These are phyloP conservation scores for Emergomyces africanus DNA, from an alignment of 2,329 filamentous ascomycete genomes.

Conservation along the genomic window DNA sequence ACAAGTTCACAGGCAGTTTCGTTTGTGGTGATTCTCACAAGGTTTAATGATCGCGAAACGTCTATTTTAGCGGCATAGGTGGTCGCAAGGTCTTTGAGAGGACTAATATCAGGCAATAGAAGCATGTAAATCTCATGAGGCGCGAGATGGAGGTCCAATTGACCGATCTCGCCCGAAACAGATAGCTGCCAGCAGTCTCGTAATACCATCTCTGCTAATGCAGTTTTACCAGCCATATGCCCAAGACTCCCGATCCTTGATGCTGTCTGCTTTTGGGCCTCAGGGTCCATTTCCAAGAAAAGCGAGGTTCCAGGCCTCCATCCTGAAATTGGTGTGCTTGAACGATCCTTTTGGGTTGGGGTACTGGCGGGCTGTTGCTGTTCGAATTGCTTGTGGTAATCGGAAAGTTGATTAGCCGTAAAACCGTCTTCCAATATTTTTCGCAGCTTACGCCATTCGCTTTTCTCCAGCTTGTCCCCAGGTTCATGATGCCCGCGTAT, in stretches of 20 bases:
- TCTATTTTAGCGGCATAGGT: slow-evolving; percentile 25
- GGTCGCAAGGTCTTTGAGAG: slow-evolving; percentile 25
- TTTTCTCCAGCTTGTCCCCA: slow-evolving; percentile 15
- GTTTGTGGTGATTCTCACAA: slow-evolving; percentile 25
- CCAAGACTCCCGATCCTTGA: slow-evolving; percentile 13
- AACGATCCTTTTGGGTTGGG: not conserved
- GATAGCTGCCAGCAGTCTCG: slow-evolving; percentile 28
- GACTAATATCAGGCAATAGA: slow-evolving; percentile 21
- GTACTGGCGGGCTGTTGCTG: not conserved
- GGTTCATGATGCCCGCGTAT: slow-evolving; percentile 15
- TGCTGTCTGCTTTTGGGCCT: slow-evolving; percentile 9
- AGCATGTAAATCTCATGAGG: slow-evolving; percentile 19
- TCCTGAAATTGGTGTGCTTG: not conserved
- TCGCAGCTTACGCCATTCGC: slow-evolving; percentile 21
- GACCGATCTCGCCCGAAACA: slow-evolving; percentile 22
- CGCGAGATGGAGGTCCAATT: slow-evolving; percentile 23
- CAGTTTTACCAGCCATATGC: slow-evolving; percentile 19
- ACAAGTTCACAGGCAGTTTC: slow-evolving; percentile 22
- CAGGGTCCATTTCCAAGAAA: slow-evolving; percentile 15
- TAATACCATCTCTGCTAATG: slow-evolving; percentile 24
- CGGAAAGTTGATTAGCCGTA: slow-evolving; percentile 20
- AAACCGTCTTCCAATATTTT: slow-evolving; percentile 23
- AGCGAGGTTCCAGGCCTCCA: slow-evolving; percentile 24
- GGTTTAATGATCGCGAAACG: slow-evolving; percentile 19
- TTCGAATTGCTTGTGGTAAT: slow-evolving; percentile 16